phyloP scores from a whole-genome alignment of 352 stramenopile species.

The Peronospora tabacina region DNA sequence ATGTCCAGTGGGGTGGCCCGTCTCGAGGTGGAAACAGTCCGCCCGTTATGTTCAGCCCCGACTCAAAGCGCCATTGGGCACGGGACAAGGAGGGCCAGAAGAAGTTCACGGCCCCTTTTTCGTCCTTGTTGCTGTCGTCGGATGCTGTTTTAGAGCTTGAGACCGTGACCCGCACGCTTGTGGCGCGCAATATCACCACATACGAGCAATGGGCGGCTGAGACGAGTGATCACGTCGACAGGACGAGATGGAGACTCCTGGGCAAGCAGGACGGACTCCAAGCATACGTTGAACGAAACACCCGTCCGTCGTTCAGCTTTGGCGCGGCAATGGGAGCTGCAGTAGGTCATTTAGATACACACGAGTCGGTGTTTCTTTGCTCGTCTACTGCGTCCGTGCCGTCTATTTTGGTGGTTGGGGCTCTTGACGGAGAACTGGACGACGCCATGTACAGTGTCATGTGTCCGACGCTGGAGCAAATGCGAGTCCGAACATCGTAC shows the following conservation, averaged over 20 bases:
- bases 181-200: conserved; percentile 24
- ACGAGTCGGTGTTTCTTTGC: conserved; percentile 10
- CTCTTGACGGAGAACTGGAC: conserved; percentile 34
- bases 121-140: conserved; percentile 17
- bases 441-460: conserved; percentile 33
- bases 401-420: conserved; percentile 24
- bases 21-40: no score
- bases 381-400: conserved; percentile 8
- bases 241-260: conserved; percentile 29
- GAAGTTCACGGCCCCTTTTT: conserved; percentile 36
- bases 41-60: no score
- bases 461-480: conserved; percentile 27
- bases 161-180: conserved; percentile 22
- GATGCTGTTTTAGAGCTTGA: conserved; percentile 21
- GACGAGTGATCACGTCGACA: conserved; percentile 16
- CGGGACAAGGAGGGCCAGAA: conserved; percentile 2
- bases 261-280: conserved; percentile 24
- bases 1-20: no score
- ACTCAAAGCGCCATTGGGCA: not conserved
- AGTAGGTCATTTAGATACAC: conserved; percentile 9
- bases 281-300: conserved; percentile 25
- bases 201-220: conserved; percentile 28
- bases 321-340: conserved; percentile 11
- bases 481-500: conserved; percentile 39
- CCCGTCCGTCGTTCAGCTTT: conserved; percentile 5